Evolutionary conservation across 2,329 filamentous ascomycete genomes (phyloP), one percentile per base, ranked within the genome.

Genomic region (Exophiala bonariae): DNA sequence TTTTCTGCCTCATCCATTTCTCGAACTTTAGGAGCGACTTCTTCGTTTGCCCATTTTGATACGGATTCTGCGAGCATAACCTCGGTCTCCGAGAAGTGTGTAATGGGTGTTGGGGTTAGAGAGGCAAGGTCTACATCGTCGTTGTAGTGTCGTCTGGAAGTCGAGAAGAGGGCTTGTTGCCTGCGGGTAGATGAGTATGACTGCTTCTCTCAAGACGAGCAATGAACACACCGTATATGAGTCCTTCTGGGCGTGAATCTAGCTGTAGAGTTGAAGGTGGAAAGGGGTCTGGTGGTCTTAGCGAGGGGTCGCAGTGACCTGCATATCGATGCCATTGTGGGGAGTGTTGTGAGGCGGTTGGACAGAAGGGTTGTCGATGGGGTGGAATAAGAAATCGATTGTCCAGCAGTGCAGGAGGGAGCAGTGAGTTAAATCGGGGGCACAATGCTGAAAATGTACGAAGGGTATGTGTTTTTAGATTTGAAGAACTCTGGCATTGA

Each of bases 1-100:
- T 79, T 71, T 77, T 99, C 93, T 22, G 86, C 85, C 77, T 99
- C 93, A 67, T 99, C 93, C 93, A 99, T 99, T 14, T 95, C 91
- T 48, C 93, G 87, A 9, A 89, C 91, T 68, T 90, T 92, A 44
- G 93, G 93, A 41, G 91, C 81, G 58, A 99, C 86, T 22, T 90
- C 81, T 46, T 96, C 90, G 64, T 82, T 83, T 56, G 93, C 90
- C 63, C 97, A 97, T 70, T 93, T 95, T 60, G 83, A 83, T 3
- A 99, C 92, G 1, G 87, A 80, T 47, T 99, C 92, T 54, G 85
- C 81, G 87, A 99, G 95, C 63, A 93, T 82, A 11, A 80, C 64
- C 73, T 99, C 93, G 49, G 87, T 85, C 71, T 99, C 93, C 59
- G 89, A 95, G 56, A 96, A 78, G 70, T 95, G 90, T 34, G 87